A percentile compares a stretch with the other conserved stretches of the same genome.
Conservation (phyloP, 129 eudicot genomes). For the Arctium minus region DNA sequence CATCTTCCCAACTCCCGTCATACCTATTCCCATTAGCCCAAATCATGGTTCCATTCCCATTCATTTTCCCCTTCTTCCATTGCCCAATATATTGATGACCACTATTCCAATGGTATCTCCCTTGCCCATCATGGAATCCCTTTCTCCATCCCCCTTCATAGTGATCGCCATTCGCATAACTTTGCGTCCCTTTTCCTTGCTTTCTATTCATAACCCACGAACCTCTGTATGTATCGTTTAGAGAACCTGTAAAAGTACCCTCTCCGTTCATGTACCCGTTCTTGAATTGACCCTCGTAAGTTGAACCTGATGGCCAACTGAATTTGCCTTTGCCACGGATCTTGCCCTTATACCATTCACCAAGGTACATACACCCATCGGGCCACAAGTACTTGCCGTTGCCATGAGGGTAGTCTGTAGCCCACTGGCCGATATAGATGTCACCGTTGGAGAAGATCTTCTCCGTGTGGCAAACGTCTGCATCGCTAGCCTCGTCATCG, state of each 20-base stretch:
- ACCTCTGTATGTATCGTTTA: conserved; percentile 54
- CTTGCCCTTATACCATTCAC: conserved; percentile 74
- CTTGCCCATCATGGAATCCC: conserved; percentile 74
- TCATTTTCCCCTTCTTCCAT: conserved; percentile 78
- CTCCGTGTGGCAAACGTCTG: conserved; percentile 36
- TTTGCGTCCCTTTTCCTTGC: conserved; percentile 68
- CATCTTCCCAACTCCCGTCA: conserved; percentile 88
- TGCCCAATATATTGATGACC: conserved; percentile 80
- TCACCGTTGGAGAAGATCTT: conserved; percentile 56
- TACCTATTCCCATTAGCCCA: conserved; percentile 75
- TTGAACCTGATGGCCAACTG: conserved; percentile 80
- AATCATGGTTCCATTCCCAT: conserved; percentile 71
- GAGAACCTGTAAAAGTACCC: conserved; percentile 56
- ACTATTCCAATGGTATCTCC: conserved; percentile 68
- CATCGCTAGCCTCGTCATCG: conserved; percentile 54
- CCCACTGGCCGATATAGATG: conserved; percentile 78
- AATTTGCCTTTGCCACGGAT: conserved; percentile 67
- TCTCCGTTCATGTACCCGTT: conserved; percentile 78
- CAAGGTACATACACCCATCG: conserved; percentile 82
- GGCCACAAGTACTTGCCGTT: conserved; percentile 78
- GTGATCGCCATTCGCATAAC: conserved; percentile 55
- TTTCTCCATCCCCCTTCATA: conserved; percentile 83
- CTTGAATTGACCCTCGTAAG: conserved; percentile 87
- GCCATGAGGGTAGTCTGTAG: conserved; percentile 58
- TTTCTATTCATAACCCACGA: conserved; percentile 71